Evolutionary conservation across 164 flowering plant species (phyloP).

Genomic region (Liquidambar formosana): DNA sequence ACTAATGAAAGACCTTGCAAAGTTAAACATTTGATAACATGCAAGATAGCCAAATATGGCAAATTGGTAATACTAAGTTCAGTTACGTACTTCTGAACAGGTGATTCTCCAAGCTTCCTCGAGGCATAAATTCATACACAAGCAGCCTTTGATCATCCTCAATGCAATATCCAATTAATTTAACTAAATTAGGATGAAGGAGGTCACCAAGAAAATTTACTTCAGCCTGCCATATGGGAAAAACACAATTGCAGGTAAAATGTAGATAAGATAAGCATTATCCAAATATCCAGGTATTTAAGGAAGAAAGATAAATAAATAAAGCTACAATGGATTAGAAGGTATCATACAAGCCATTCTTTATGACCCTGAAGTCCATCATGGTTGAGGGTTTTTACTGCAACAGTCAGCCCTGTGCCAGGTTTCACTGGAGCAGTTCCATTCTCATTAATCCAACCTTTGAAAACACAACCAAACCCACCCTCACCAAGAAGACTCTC

Average conservation of each 20-base stretch:
- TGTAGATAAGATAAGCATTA: not conserved
- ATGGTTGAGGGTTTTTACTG: slow-evolving; percentile 49
- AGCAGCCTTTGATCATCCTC: slow-evolving; percentile 57
- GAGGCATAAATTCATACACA: slow-evolving; percentile 52
- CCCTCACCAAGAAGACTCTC: slow-evolving; percentile 52
- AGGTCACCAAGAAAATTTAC: slow-evolving; percentile 50
- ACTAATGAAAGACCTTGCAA: not conserved
- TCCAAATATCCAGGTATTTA: not conserved
- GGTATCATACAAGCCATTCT: slow-evolving; percentile 46
- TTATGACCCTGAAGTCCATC: slow-evolving; percentile 54
- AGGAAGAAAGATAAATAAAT: not conserved
- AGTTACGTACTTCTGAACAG: slow-evolving; percentile 45
- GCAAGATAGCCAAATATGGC: not conserved
- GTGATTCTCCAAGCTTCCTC: slow-evolving; percentile 58
- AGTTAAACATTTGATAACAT: not conserved
- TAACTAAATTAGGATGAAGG: slow-evolving; percentile 46
- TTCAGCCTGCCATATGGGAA: slow-evolving; percentile 40
- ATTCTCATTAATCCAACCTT: slow-evolving; percentile 47
- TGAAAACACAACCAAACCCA: slow-evolving; percentile 52
- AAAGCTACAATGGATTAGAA: not conserved
- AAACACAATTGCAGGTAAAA: not conserved
- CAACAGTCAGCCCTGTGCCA: slow-evolving; percentile 44
- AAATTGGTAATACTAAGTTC: not conserved
- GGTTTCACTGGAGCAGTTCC: slow-evolving; percentile 42
- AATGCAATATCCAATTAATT: slow-evolving; percentile 44